These are phyloP conservation scores for Xenoacremonium recifei DNA, from an alignment of 2,329 filamentous ascomycete species.

Conservation along the genomic window DNA sequence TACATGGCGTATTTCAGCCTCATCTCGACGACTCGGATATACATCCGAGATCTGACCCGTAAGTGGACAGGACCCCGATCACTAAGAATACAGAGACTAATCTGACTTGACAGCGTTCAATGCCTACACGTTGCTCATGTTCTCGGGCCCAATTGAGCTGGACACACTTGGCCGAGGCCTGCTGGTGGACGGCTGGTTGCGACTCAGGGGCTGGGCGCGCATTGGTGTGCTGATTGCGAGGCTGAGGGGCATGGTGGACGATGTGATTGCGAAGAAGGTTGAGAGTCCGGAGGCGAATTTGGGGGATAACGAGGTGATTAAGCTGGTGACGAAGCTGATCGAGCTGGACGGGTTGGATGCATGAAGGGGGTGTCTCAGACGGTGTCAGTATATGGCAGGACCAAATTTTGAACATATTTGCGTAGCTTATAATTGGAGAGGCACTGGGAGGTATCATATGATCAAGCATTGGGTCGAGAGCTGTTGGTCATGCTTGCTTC, in stretches of 20 bases:
- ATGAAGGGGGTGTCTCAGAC: constrained; percentile 30
- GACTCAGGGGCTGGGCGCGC: constrained; percentile 85
- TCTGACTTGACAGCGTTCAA: constrained; percentile 72
- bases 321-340: constrained; percentile 74
- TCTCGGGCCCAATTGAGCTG: constrained; percentile 79
- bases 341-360: constrained; percentile 86
- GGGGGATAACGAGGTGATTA: constrained; percentile 66
- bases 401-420: too few relatives aligned
- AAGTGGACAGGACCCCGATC: constrained; percentile 36
- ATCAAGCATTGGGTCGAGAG: too few relatives aligned
- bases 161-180: constrained; percentile 86
- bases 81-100: constrained; percentile 5
- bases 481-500: too few relatives aligned
- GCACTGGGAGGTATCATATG: too few relatives aligned
- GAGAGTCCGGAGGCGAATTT: constrained; percentile 67
- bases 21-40: constrained; percentile 89
- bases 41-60: constrained; percentile 88
- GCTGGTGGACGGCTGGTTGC: constrained; percentile 87
- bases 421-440: too few relatives aligned
- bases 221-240: constrained; percentile 88
- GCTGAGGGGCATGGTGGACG: constrained; percentile 82
- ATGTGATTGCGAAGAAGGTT: constrained; percentile 76
- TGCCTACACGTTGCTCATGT: constrained; percentile 82
- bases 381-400: too few relatives aligned
- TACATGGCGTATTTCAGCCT: constrained; percentile 91